Base-by-base conservation (phyloP, 768 basidiomycete genomes). In the Leccinum uliginosum region DNA sequence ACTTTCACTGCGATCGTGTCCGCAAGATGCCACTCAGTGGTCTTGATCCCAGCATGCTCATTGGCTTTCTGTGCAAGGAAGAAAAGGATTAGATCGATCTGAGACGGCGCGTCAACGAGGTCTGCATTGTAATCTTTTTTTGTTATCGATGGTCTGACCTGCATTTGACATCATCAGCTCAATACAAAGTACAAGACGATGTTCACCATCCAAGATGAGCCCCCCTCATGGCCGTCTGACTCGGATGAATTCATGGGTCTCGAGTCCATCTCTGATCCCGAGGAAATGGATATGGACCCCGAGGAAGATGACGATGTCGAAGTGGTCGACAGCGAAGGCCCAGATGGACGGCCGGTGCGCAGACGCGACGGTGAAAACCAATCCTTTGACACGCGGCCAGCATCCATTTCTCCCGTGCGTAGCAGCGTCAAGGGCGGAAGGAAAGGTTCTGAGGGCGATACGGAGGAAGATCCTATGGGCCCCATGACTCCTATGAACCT, bases 31-130 rank as follows among this genome's bases (percentile, higher is more conserved):
- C 88, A 1, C 73, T 98, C 34, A 83, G 84, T 44, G 89, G 88
- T 27, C 75, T 99, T 54, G 97, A 98, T 70, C 97, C 96, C 23
- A 96, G 93, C 64, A 98, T 99, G 97, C 76, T 99, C 7, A 81
- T 98, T 57, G 95, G 95, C 11, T 98, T 99, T 69, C 67, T 98
- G 62, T 87, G 88, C 68, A 83, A 82, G 64, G 84, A 91, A 66
- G 88, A 92, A 73, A 76, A 67, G 17, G 96, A 98, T 53, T 98
- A 93, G 90, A 70, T 78, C 14, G 93, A 98, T 72, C 82, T 98
- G 54, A 79, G 84, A 60, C 75, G 71, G 56, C 76, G 92, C 51
- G 85, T 92, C 34, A 77, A 75, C 2, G 86, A 90, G 72, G 93
- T 96, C 53, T 51, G 86, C 72, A 43, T 55, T 56, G 59, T 24